Conservation (phyloP, 2,329 filamentous ascomycete species). For the Drechslerella dactyloides region DNA sequence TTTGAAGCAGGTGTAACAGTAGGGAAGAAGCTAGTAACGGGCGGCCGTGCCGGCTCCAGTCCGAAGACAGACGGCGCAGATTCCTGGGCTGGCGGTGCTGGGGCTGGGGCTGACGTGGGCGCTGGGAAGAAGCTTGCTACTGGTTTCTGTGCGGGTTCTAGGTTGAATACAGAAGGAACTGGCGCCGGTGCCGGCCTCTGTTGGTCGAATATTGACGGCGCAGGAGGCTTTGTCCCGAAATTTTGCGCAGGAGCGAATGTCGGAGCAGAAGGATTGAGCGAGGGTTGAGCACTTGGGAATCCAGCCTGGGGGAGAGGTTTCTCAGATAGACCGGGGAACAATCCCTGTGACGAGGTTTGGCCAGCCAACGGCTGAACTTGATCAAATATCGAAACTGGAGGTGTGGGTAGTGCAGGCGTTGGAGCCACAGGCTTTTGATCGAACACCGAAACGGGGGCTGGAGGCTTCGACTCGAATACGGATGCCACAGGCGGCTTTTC, state of each 20-base stretch:
- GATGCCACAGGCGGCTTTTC: conserved; percentile 11
- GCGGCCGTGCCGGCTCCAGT: conserved; percentile 1
- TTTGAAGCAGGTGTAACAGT: conserved; percentile 19
- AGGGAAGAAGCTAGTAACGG: conserved; percentile 33
- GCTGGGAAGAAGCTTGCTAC: conserved; percentile 31
- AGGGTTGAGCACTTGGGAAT: background rate
- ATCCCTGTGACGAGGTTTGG: conserved; percentile 10
- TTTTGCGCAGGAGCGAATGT: conserved; percentile 22
- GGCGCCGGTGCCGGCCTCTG: conserved; percentile 7
- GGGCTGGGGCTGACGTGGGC: background rate
- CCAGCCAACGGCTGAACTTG: conserved; percentile 4
- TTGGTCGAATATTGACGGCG: conserved; percentile 16
- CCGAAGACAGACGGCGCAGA: conserved; percentile 19
- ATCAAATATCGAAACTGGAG: conserved; percentile 29
- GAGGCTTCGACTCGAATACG: conserved; percentile 25
- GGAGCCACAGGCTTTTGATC: conserved; percentile 13
- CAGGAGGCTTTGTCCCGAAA: conserved; percentile 17
- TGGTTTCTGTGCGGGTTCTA: conserved; percentile 15
- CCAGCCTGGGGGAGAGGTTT: background rate
- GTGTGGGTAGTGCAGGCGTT: background rate
- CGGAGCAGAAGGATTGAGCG: conserved; percentile 24
- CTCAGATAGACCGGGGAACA: background rate
- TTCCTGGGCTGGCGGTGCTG: background rate
- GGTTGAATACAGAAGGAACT: conserved; percentile 30
- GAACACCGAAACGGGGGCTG: conserved; percentile 11